phyloP scores from a whole-genome alignment of 164 flowering plant genomes.

The Dillenia suffruticosa region DNA sequence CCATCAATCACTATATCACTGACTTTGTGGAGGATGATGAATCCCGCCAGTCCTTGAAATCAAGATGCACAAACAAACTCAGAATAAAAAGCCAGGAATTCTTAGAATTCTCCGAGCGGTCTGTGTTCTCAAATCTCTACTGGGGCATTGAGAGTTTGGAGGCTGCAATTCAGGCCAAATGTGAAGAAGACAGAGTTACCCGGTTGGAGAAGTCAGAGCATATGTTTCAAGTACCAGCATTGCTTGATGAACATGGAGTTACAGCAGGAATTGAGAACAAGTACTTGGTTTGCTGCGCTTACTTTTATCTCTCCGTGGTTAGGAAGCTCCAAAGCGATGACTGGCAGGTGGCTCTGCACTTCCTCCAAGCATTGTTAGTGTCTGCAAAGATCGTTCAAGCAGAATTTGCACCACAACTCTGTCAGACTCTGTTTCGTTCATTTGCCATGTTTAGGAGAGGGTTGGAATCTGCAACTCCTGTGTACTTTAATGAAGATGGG shows the following conservation, averaged over 20 bases:
- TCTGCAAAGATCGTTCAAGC: slow-evolving; percentile 36
- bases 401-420: slow-evolving; percentile 49
- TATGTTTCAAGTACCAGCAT: slow-evolving; percentile 75
- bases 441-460: slow-evolving; percentile 4
- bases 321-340: slow-evolving; percentile 54
- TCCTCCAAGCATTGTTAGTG: slow-evolving; percentile 63
- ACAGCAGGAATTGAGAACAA: slow-evolving; percentile 55
- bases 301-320: slow-evolving; percentile 61
- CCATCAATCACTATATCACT: slow-evolving; percentile 33
- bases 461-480: slow-evolving; percentile 1
- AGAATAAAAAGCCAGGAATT: slow-evolving; percentile 35
- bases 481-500: slow-evolving; percentile 16
- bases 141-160: slow-evolving; percentile 67
- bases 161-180: slow-evolving; percentile 31
- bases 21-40: slow-evolving; percentile 24
- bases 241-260: slow-evolving; percentile 50
- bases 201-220: slow-evolving; percentile 43
- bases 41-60: slow-evolving; percentile 28
- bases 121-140: slow-evolving; percentile 62
- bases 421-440: slow-evolving; percentile 29
- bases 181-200: slow-evolving; percentile 25
- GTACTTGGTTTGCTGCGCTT: slow-evolving; percentile 46
- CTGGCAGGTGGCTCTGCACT: slow-evolving; percentile 66
- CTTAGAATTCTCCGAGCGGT: slow-evolving; percentile 63
- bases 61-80: slow-evolving; percentile 42